phyloP scores from a whole-genome alignment of 768 basidiomycete genomes.

The Podaxis sp. region DNA sequence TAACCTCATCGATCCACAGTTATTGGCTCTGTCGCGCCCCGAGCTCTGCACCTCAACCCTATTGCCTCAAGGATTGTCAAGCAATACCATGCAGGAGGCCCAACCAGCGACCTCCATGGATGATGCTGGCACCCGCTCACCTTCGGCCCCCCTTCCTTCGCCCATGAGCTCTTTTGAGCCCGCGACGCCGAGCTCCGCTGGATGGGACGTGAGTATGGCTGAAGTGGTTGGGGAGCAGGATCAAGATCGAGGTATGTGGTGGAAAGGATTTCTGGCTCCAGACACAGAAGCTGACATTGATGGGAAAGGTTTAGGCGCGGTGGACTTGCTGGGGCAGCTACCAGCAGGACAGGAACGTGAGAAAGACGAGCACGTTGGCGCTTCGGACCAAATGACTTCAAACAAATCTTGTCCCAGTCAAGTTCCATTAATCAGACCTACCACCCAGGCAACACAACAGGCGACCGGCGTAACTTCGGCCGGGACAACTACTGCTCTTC shows the following conservation, averaged over 20 bases:
- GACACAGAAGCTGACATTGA: not conserved
- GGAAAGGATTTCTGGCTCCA: constrained; percentile 17
- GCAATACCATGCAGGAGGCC: not conserved
- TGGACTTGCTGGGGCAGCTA: constrained; percentile 15
- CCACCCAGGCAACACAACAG: not conserved
- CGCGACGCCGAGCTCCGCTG: constrained; percentile 35
- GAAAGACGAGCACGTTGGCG: not conserved
- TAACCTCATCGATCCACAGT: constrained; percentile 32
- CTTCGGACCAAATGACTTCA: not conserved
- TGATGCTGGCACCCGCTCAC: constrained; percentile 15
- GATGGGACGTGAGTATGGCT: constrained; percentile 34
- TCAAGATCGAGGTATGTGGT: constrained; percentile 24
- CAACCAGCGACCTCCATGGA: not conserved
- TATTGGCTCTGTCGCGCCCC: constrained; percentile 29
- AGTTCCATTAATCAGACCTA: not conserved
- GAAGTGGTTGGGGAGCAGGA: constrained; percentile 24
- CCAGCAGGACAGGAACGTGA: constrained; percentile 27
- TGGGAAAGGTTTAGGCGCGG: constrained; percentile 10
- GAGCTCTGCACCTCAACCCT: not conserved
- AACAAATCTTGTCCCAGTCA: not conserved
- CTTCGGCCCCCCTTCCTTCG: constrained; percentile 29
- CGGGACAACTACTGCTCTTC: not conserved
- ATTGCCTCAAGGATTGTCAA: not conserved
- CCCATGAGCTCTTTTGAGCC: constrained; percentile 34
- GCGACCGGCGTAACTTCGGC: not conserved